A percentile compares a stretch with the other conserved stretches of the same genome.
These are phyloP conservation scores for Fusarium sp. DNA, from an alignment of 2,329 filamentous ascomycete species.

Conservation along the genomic window DNA sequence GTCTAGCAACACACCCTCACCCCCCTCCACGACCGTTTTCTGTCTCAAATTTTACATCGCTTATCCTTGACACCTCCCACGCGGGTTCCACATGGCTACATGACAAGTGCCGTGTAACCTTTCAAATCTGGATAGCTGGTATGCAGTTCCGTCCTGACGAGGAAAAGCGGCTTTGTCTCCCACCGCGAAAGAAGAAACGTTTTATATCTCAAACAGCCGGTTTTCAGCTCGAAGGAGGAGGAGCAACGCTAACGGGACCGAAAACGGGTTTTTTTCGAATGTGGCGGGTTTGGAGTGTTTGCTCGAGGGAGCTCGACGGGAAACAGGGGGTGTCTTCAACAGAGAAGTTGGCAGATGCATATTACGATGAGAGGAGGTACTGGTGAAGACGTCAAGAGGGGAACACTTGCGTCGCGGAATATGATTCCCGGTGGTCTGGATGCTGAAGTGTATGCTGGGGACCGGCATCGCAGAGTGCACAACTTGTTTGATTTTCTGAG, in stretches of 20 bases:
- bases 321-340: constrained; percentile 1
- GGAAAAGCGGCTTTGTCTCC: constrained; percentile 16
- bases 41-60: background rate
- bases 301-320: background rate
- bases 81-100: constrained; percentile 26
- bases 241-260: constrained; percentile 13
- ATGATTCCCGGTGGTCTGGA: constrained; percentile 1
- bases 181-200: constrained; percentile 7
- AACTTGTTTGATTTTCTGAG: constrained; percentile 17
- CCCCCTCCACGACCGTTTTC: constrained; percentile 14
- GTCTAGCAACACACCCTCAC: background rate
- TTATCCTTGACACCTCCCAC: constrained; percentile 5
- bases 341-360: constrained; percentile 1
- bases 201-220: constrained; percentile 16
- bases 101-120: constrained; percentile 20
- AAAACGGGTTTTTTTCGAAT: constrained; percentile 6
- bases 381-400: background rate
- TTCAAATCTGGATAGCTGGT: constrained; percentile 29
- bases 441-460: constrained; percentile 15
- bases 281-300: constrained; percentile 1
- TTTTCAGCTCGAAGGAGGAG: constrained; percentile 4
- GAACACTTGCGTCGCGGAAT: background rate
- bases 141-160: constrained; percentile 27
- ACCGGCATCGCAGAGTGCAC: constrained; percentile 13
- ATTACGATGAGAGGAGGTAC: background rate